Percentiles rank a stretch among this genome's conserved stretches.
Conservation (phyloP, 179 eudicot species). For the Beta macrorhiza region DNA sequence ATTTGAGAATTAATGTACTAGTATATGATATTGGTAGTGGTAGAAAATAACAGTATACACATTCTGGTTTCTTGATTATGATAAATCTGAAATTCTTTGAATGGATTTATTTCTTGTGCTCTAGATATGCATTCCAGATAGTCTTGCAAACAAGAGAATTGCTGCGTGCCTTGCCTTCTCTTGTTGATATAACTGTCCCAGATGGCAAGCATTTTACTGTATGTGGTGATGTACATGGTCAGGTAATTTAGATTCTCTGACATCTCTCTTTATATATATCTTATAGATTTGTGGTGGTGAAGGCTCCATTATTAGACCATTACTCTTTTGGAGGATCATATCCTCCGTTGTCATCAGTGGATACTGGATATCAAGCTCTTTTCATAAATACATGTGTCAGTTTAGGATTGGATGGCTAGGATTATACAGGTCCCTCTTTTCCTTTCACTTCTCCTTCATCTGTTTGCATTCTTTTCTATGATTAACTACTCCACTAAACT, state of each 20-base stretch:
- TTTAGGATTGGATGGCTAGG: neutral
- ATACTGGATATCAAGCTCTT: neutral
- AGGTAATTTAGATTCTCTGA: slow-evolving; percentile 50
- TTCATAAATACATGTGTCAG: neutral
- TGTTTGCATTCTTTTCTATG: neutral
- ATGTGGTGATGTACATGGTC: slow-evolving; percentile 99
- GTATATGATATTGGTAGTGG: neutral
- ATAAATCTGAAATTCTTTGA: neutral
- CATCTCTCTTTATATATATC: neutral
- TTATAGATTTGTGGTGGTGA: neutral
- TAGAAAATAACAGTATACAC: neutral
- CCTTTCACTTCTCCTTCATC: neutral
- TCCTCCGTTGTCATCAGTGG: neutral
- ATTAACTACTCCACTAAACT: neutral
- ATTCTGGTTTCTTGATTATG: slow-evolving; percentile 1
- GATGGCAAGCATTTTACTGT: slow-evolving; percentile 86
- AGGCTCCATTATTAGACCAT: neutral
- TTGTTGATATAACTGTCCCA: slow-evolving; percentile 85
- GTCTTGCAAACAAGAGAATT: slow-evolving; percentile 89
- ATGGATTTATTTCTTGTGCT: slow-evolving; percentile 21
- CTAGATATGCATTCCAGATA: slow-evolving; percentile 92
- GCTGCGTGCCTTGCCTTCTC: slow-evolving; percentile 88
- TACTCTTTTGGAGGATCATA: too few relatives aligned
- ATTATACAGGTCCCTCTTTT: neutral
- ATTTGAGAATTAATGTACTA: neutral